A percentile compares a stretch with the other conserved stretches of the same genome.
phyloP scores from a whole-genome alignment of 345 rosid genomes.

The Rhizophora apiculata region DNA sequence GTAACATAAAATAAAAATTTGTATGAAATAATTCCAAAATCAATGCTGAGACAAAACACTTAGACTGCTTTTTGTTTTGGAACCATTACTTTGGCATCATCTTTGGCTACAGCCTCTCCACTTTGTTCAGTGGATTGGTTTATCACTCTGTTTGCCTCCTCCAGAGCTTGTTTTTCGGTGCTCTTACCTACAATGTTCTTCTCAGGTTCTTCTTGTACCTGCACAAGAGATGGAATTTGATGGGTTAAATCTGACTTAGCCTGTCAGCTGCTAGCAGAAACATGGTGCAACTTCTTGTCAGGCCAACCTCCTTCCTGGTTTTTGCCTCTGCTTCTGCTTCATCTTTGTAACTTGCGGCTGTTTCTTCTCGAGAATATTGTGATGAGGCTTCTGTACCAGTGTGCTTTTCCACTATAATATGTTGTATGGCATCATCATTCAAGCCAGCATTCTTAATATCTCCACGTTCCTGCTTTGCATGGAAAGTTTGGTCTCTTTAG shows the following conservation, averaged over 20 bases:
- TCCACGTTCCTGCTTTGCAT: no score
- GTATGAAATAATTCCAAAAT: not conserved
- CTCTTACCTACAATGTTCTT: slow-evolving; percentile 14
- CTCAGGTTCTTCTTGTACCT: slow-evolving; percentile 31
- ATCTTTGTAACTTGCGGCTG: slow-evolving; percentile 8
- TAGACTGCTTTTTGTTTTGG: slow-evolving; percentile 26
- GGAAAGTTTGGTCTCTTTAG: no score
- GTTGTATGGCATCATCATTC: not conserved
- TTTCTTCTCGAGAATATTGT: slow-evolving; percentile 18
- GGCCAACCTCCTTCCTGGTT: slow-evolving; percentile 18
- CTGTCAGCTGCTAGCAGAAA: not conserved
- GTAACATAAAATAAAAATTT: not conserved
- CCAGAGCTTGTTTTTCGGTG: slow-evolving; percentile 5
- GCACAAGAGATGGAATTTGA: slow-evolving; percentile 13
- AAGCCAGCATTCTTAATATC: no score
- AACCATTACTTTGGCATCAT: not conserved
- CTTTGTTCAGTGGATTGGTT: slow-evolving; percentile 3
- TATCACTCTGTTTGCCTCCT: slow-evolving; percentile 10
- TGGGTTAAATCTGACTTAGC: slow-evolving; percentile 1
- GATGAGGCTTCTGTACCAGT: slow-evolving; percentile 3
- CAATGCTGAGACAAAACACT: not conserved
- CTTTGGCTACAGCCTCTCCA: slow-evolving; percentile 2
- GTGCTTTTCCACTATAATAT: slow-evolving; percentile 18
- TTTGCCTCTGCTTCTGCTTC: slow-evolving; percentile 15
- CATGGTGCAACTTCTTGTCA: not conserved